A percentile compares a stretch with the other conserved stretches of the same genome.
Conservation (phyloP, 2,329 filamentous ascomycete species). For the Fusarium sp. region DNA sequence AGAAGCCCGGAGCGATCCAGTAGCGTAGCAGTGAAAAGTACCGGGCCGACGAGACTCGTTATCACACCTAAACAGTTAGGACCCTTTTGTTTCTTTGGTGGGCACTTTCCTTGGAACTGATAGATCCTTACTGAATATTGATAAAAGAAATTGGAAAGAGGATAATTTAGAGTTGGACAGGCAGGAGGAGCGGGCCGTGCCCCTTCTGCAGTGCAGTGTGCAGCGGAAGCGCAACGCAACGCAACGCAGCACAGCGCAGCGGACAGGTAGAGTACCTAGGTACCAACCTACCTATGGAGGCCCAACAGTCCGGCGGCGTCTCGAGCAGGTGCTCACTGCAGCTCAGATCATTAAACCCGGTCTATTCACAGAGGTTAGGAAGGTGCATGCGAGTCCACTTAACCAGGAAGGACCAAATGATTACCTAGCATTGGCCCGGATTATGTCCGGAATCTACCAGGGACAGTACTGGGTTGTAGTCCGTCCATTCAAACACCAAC, state of each 20-base stretch:
- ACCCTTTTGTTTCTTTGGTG: not conserved
- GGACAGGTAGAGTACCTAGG: not conserved
- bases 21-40: not conserved
- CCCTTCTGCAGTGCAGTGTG: not conserved
- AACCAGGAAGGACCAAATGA: not conserved
- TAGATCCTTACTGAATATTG: not conserved
- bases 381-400: not conserved
- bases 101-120: not conserved
- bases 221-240: not conserved
- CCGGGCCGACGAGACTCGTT: constrained; percentile 6
- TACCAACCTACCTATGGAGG: not conserved
- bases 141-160: not conserved
- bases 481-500: not conserved
- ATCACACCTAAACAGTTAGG: constrained; percentile 3
- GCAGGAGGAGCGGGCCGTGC: constrained; percentile 3
- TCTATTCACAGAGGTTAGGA: not conserved
- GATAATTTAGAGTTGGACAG: constrained; percentile 8
- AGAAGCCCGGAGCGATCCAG: not conserved
- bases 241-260: not conserved
- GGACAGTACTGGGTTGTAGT: not conserved
- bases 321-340: not conserved
- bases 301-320: not conserved
- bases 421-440: not conserved
- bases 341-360: constrained; percentile 3
- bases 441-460: not conserved